Conservation (phyloP, 768 basidiomycete genomes). For the Suillus hirtellus region DNA sequence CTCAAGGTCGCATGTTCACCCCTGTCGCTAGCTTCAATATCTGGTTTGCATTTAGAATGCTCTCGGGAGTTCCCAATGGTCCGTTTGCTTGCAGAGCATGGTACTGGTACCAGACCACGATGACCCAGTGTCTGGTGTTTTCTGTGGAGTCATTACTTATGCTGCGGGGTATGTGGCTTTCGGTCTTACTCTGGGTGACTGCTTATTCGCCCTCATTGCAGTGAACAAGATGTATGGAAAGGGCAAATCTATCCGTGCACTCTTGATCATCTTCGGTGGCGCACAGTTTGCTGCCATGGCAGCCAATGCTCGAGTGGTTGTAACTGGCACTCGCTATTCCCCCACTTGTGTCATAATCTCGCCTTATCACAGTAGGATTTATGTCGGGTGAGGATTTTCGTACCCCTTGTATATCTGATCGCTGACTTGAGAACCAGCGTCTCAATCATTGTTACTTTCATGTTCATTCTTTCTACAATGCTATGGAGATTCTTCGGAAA, state of each 20-base stretch:
- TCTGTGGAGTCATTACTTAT: slow-evolving; percentile 19
- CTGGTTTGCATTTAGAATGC: slow-evolving; percentile 23
- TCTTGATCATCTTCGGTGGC: slow-evolving; percentile 14
- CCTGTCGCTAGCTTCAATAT: slow-evolving; percentile 21
- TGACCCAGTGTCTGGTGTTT: slow-evolving; percentile 18
- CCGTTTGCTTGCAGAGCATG: slow-evolving; percentile 17
- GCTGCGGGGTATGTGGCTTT: slow-evolving; percentile 19
- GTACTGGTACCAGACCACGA: slow-evolving; percentile 19
- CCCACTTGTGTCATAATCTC: slow-evolving; percentile 19
- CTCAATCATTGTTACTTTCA: slow-evolving; percentile 21
- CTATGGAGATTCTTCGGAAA: slow-evolving; percentile 19
- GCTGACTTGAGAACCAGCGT: slow-evolving; percentile 9
- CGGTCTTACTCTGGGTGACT: background rate
- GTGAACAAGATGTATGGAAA: slow-evolving; percentile 22
- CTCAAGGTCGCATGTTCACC: background rate
- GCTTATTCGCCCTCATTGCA: background rate
- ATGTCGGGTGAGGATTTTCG: slow-evolving; percentile 19
- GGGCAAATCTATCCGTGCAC: slow-evolving; percentile 9
- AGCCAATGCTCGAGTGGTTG: slow-evolving; percentile 15
- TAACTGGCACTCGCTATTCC: slow-evolving; percentile 16
- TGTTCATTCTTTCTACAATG: slow-evolving; percentile 20
- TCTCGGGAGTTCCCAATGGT: slow-evolving; percentile 11
- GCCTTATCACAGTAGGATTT: slow-evolving; percentile 17
- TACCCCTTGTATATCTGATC: background rate
- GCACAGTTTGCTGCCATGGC: slow-evolving; percentile 21